These are phyloP conservation scores for Steccherinum ochraceum DNA, from an alignment of 768 basidiomycete species.

Conservation along the genomic window DNA sequence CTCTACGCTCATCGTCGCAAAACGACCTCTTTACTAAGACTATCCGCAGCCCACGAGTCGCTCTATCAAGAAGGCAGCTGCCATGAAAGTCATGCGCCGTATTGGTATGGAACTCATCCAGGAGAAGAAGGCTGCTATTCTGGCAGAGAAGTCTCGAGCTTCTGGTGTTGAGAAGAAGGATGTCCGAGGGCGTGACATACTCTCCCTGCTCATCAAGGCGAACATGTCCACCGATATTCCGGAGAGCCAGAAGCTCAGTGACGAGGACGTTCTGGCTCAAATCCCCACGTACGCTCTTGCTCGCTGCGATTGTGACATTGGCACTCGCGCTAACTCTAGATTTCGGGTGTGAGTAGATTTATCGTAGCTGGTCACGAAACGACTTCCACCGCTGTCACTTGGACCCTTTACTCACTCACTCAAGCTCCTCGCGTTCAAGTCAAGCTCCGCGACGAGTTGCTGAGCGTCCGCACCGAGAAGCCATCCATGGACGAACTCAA, in stretches of 20 bases:
- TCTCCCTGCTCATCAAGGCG: constrained; percentile 48
- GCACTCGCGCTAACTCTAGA: not conserved
- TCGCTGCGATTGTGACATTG: not conserved
- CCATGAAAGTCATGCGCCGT: constrained; percentile 10
- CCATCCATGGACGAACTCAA: constrained; percentile 68
- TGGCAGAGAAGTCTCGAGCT: constrained; percentile 12
- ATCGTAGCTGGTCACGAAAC: constrained; percentile 37
- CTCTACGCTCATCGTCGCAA: not conserved
- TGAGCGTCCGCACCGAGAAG: constrained; percentile 40
- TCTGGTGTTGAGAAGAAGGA: constrained; percentile 23
- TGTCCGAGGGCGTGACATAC: constrained; percentile 36
- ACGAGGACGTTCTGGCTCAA: constrained; percentile 27
- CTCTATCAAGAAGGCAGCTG: not conserved
- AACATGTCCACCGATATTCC: constrained; percentile 37
- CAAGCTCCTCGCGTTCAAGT: constrained; percentile 29
- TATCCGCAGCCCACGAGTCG: not conserved
- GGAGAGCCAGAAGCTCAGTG: constrained; percentile 22
- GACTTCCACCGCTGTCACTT: constrained; percentile 29
- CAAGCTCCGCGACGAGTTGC: constrained; percentile 34
- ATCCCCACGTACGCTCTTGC: not conserved
- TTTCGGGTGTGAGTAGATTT: constrained; percentile 14
- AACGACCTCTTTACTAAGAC: constrained; percentile 1
- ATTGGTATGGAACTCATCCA: constrained; percentile 15
- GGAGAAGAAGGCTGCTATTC: constrained; percentile 19
- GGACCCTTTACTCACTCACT: constrained; percentile 33